Conservation (phyloP, 1,284 basidiomycete genomes). For the Trametes polyzona region DNA sequence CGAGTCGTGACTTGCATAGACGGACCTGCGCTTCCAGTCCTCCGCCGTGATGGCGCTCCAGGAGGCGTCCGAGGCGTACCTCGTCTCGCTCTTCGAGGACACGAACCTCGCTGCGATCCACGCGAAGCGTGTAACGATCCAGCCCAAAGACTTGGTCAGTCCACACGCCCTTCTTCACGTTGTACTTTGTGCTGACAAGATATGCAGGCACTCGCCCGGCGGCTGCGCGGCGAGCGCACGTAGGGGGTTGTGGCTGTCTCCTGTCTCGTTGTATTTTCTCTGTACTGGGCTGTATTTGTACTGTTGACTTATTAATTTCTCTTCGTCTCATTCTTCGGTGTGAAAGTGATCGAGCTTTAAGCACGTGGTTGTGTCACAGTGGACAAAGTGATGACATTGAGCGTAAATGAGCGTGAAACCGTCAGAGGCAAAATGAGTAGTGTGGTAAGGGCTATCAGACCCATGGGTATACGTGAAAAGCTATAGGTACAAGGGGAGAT, state of each 20-base stretch:
- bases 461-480: neutral
- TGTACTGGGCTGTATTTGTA: conserved; percentile 28
- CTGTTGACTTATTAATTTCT: conserved; percentile 22
- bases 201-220: conserved; percentile 29
- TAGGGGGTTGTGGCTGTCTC: conserved; percentile 17
- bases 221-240: conserved; percentile 36
- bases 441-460: neutral
- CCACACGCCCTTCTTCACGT: neutral
- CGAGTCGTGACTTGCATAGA: conserved; percentile 46
- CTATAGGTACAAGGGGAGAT: neutral
- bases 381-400: neutral
- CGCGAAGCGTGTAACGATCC: conserved; percentile 75
- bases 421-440: neutral
- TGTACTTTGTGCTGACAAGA: neutral
- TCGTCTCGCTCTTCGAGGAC: conserved; percentile 78
- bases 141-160: conserved; percentile 74
- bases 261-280: conserved; percentile 14
- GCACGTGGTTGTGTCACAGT: too few relatives aligned
- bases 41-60: conserved; percentile 78
- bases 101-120: conserved; percentile 77
- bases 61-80: conserved; percentile 79
- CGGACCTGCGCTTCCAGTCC: conserved; percentile 77
- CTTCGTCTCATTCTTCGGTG: neutral
- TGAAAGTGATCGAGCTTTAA: neutral
- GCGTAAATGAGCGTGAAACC: neutral